A percentile compares a stretch with the other conserved stretches of the same genome.
Evolutionary conservation across 768 basidiomycete genomes (phyloP).

Genomic region (Russula ochroleuca): DNA sequence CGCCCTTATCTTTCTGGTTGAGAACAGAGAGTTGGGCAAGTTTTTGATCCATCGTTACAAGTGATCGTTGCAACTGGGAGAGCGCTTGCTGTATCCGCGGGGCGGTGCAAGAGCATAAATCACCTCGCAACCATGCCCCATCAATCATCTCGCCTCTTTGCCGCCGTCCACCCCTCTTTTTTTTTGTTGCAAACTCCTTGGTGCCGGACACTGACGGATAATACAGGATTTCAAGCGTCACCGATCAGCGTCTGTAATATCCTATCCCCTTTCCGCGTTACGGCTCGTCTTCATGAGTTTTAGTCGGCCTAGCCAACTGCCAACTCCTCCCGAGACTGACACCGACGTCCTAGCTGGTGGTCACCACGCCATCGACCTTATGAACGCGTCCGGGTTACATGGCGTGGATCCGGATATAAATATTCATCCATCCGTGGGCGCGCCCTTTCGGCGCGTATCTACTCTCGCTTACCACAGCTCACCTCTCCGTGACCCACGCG

Average conservation of each 20-base stretch:
- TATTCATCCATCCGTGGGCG: neutral
- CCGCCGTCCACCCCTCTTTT: neutral
- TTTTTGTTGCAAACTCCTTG: neutral
- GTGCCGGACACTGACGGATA: constrained; percentile 18
- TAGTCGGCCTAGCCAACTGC: constrained; percentile 33
- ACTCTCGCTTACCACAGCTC: constrained; percentile 55
- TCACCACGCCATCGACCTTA: constrained; percentile 1
- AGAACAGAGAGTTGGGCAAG: constrained; percentile 59
- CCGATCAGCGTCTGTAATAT: neutral
- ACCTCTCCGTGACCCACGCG: constrained; percentile 40
- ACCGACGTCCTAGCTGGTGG: constrained; percentile 23
- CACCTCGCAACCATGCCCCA: constrained; percentile 17
- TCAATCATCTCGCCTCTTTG: neutral
- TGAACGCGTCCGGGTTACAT: constrained; percentile 1
- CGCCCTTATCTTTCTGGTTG: constrained; percentile 80
- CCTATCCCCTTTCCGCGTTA: constrained; percentile 31
- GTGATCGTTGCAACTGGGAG: neutral
- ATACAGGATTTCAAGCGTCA: neutral
- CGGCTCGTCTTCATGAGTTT: constrained; percentile 42
- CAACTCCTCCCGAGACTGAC: constrained; percentile 41
- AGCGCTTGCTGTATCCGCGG: neutral
- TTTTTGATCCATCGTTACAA: constrained; percentile 55
- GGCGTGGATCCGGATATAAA: constrained; percentile 3
- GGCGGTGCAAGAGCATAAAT: neutral
- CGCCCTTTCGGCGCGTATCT: constrained; percentile 43